Evolutionary conservation across 2,329 filamentous ascomycete species (phyloP).

Genomic region (Coniosporium tulheliwenetii): DNA sequence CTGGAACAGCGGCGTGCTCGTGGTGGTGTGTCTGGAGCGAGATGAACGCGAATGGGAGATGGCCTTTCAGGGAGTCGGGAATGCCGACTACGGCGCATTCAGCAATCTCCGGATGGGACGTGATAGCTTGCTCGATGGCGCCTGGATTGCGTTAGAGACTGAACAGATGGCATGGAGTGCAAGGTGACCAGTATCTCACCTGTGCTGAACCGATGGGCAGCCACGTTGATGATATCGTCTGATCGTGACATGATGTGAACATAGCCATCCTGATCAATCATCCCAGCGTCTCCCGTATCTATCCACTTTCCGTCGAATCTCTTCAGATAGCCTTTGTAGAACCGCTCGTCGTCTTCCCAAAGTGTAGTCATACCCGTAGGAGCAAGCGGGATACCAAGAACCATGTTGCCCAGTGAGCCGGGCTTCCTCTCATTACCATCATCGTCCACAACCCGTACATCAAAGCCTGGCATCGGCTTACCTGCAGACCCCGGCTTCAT

Average conservation of each 20-base stretch:
- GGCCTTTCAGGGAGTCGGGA: conserved; percentile 74
- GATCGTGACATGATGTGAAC: conserved; percentile 47
- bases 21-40: conserved; percentile 39
- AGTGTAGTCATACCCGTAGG: conserved; percentile 76
- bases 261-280: conserved; percentile 61
- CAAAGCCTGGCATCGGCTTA: conserved; percentile 82
- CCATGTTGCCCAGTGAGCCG: conserved; percentile 81
- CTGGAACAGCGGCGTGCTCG: conserved; percentile 35
- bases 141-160: conserved; percentile 30
- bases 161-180: conserved; percentile 1
- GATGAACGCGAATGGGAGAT: conserved; percentile 82
- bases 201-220: conserved; percentile 78
- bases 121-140: conserved; percentile 80
- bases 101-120: conserved; percentile 60
- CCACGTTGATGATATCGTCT: conserved; percentile 93
- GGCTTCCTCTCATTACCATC: conserved; percentile 53
- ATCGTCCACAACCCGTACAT: conserved; percentile 74
- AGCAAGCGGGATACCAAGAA: conserved; percentile 65
- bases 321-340: conserved; percentile 72
- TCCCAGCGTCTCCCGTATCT: conserved; percentile 81
- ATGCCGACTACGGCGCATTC: conserved; percentile 80
- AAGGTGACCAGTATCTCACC: conserved; percentile 32
- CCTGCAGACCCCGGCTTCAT: conserved; percentile 79
- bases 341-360: conserved; percentile 73
- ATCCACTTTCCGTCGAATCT: conserved; percentile 71